Conservation (phyloP, 495 filamentous ascomycete genomes). For the Penicillium verhagenii region DNA sequence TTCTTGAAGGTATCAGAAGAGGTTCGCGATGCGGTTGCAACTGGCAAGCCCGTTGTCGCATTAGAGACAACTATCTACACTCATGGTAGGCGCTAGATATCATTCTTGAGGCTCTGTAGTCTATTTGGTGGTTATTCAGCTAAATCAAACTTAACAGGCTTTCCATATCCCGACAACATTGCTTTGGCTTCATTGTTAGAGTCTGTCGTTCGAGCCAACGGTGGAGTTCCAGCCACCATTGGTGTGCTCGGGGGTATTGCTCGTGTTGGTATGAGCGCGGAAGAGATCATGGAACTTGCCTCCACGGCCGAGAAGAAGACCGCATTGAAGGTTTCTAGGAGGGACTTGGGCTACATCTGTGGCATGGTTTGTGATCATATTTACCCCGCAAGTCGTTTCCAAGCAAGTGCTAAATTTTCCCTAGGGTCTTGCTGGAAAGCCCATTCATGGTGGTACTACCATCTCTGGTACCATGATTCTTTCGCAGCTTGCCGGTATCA, state of each 20-base stretch:
- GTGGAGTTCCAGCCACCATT: conserved; percentile 89
- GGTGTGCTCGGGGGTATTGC: conserved; percentile 81
- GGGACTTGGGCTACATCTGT: conserved; percentile 78
- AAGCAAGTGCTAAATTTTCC: conserved; percentile 5
- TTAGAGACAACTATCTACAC: conserved; percentile 91
- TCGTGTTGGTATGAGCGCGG: conserved; percentile 67
- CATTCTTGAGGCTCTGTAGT: neutral
- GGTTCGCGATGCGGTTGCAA: conserved; percentile 69
- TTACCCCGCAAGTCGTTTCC: neutral
- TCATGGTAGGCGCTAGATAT: conserved; percentile 52
- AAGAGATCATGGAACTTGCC: conserved; percentile 70
- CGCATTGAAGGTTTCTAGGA: conserved; percentile 77
- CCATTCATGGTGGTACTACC: conserved; percentile 85
- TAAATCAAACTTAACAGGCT: conserved; percentile 52
- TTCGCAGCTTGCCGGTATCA: conserved; percentile 83
- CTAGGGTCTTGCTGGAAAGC: conserved; percentile 61
- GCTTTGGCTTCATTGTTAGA: conserved; percentile 70
- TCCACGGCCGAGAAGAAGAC: conserved; percentile 59
- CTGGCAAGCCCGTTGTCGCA: conserved; percentile 79
- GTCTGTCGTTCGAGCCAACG: conserved; percentile 70
- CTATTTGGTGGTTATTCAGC: neutral
- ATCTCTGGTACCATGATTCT: conserved; percentile 91
- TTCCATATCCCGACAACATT: conserved; percentile 78
- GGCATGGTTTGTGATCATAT: conserved; percentile 61
- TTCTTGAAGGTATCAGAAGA: conserved; percentile 79